Evolutionary conservation across 2,329 filamentous ascomycete genomes (phyloP).

Genomic region (Alternaria burnsii): DNA sequence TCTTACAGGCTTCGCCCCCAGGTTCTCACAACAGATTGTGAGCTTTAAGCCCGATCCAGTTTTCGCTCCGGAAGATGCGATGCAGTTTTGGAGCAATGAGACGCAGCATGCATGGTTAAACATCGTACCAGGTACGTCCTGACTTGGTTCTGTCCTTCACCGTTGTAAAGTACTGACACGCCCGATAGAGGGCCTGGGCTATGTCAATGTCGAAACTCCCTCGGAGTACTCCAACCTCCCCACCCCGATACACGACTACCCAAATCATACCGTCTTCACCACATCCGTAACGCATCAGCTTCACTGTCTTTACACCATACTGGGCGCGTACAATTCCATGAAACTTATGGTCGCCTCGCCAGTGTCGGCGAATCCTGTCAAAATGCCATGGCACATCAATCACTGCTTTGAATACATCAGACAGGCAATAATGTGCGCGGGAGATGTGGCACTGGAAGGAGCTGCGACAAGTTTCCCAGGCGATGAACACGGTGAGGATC

Average conservation of each 20-base stretch:
- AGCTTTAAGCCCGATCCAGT: conserved; percentile 34
- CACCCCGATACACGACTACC: conserved; percentile 44
- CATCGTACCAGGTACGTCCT: conserved; percentile 40
- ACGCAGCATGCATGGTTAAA: conserved; percentile 43
- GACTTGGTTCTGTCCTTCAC: not conserved
- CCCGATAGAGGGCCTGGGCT: conserved; percentile 40
- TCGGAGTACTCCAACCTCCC: conserved; percentile 39
- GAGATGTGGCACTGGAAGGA: conserved; percentile 46
- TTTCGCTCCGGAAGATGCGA: conserved; percentile 42
- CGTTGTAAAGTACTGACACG: conserved; percentile 2
- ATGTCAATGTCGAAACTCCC: conserved; percentile 38
- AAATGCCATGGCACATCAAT: conserved; percentile 47
- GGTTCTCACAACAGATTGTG: conserved; percentile 44
- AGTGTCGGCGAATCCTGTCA: conserved; percentile 23
- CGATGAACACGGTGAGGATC: conserved; percentile 33
- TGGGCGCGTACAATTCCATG: conserved; percentile 45
- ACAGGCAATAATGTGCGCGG: conserved; percentile 47
- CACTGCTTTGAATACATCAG: conserved; percentile 49
- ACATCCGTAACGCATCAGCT: conserved; percentile 47
- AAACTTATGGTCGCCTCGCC: conserved; percentile 23
- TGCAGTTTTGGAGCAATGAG: conserved; percentile 41
- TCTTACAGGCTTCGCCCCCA: conserved; percentile 45
- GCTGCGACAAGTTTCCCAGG: conserved; percentile 44
- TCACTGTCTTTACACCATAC: conserved; percentile 46
- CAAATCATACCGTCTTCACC: conserved; percentile 41